Evolutionary conservation across 148 eudicot genomes (phyloP), one percentile per base, ranked within the genome.

Genomic region (Salicornia ramosissima): DNA sequence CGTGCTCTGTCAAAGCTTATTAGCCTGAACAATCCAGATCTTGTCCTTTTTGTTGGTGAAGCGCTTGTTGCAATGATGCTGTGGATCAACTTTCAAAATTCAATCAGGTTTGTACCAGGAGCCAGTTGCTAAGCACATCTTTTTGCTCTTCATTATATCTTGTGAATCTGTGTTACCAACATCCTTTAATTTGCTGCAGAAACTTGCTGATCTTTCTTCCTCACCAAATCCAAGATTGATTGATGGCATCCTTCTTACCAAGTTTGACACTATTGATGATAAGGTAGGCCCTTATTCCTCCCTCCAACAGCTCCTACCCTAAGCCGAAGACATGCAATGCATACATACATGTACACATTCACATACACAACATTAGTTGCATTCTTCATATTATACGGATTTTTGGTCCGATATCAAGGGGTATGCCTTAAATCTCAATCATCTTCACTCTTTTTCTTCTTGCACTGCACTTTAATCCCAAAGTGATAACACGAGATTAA

Each of bases 241-340:
- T 13, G 99, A 94, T 70, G 99, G 99, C 43, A 94, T 94, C 74
- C 86, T 94, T 76, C 89, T 94, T 75, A 94, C 99, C 47, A 94
- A 94, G 85, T 94, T 91, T 72, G 99, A 94, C 74, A 91, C 97
- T 47, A 90, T 94, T 53, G 98, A 94, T 65, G 98, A 90, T 45
- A 94, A 94, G 95, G 98, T 90, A 76, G 15, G 71, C n/a, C 6
- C 40, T 66, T n/a, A n/a, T 24, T 40, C 31, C 16, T 26, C 31
- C 31, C 30, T 54, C 30, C 30, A 6, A 52, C 8, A 52, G 1
- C 25, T n/a, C 28, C 11, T 52, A 52, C 56, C 22, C 56, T 11
- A 3, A 49, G 18, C 53, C 19, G 53, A 49, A 16, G 0, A 14
- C 9, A 36, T n/a, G n/a, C n/a, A n/a, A n/a, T n/a, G n/a, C n/a